Conservation (phyloP, 768 basidiomycete genomes). For the Boletus bicolor region DNA sequence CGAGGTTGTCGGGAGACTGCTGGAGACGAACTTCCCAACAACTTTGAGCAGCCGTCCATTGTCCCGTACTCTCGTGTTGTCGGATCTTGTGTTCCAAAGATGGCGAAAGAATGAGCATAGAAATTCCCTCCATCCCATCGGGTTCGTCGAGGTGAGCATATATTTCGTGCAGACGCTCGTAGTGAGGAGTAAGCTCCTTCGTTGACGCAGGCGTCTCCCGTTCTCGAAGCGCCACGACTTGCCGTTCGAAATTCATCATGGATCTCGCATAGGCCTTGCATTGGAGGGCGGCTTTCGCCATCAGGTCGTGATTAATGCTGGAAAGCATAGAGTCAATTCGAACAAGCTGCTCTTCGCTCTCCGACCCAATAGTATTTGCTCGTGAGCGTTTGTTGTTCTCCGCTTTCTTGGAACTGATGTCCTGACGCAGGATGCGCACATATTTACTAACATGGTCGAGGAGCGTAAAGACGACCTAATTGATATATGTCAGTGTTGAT, state of each 20-base stretch:
- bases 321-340: conserved; percentile 78
- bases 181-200: conserved; percentile 50
- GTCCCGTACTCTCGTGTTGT: conserved; percentile 94
- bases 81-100: conserved; percentile 95
- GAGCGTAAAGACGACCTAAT: conserved; percentile 86
- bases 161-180: conserved; percentile 91
- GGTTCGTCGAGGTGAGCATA: conserved; percentile 96
- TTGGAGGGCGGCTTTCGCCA: conserved; percentile 91
- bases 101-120: conserved; percentile 81
- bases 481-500: not conserved
- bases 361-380: conserved; percentile 30
- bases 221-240: conserved; percentile 53
- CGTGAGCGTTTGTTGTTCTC: conserved; percentile 50
- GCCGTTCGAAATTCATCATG: conserved; percentile 91
- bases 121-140: conserved; percentile 98
- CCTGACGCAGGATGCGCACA: conserved; percentile 73
- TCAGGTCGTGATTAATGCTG: conserved; percentile 80
- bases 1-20: conserved; percentile 83
- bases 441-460: conserved; percentile 94
- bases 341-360: conserved; percentile 58
- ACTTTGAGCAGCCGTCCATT: conserved; percentile 98
- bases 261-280: conserved; percentile 94
- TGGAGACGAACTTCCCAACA: conserved; percentile 98
- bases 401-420: conserved; percentile 47
- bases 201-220: conserved; percentile 38